phyloP scores from a whole-genome alignment of 148 eudicot species.

The Cornus controversa region DNA sequence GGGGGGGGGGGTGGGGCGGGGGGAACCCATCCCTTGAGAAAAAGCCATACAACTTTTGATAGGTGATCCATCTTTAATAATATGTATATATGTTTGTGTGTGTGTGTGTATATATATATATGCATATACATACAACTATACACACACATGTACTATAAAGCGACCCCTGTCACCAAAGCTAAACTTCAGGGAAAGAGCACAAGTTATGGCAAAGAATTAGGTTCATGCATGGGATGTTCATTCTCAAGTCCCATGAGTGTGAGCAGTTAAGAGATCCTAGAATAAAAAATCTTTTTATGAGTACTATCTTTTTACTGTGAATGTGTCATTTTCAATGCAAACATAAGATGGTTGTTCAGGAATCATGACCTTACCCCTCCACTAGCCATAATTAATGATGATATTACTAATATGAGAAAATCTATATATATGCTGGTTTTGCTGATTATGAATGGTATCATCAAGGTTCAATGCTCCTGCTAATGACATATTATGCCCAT shows the following conservation, averaged over 20 bases:
- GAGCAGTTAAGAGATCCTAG: not conserved
- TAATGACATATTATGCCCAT: not conserved
- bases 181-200: conserved; percentile 1
- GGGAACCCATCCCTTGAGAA: too few species aligned
- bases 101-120: too few species aligned
- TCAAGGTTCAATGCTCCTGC: conserved; percentile 6
- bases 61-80: not conserved
- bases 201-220: not conserved
- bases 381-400: not conserved
- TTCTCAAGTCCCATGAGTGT: not conserved
- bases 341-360: not conserved
- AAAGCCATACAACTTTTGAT: too few species aligned
- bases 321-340: conserved; percentile 4
- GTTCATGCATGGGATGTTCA: conserved; percentile 1
- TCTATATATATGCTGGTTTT: not conserved
- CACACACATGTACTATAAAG: not conserved
- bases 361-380: not conserved
- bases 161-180: not conserved
- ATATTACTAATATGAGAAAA: not conserved
- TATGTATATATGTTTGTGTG: not conserved
- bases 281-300: not conserved
- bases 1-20: too few species aligned
- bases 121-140: not conserved
- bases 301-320: not conserved
- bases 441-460: not conserved